phyloP scores from a whole-genome alignment of 495 filamentous ascomycete species.

The Xylaria grammica region DNA sequence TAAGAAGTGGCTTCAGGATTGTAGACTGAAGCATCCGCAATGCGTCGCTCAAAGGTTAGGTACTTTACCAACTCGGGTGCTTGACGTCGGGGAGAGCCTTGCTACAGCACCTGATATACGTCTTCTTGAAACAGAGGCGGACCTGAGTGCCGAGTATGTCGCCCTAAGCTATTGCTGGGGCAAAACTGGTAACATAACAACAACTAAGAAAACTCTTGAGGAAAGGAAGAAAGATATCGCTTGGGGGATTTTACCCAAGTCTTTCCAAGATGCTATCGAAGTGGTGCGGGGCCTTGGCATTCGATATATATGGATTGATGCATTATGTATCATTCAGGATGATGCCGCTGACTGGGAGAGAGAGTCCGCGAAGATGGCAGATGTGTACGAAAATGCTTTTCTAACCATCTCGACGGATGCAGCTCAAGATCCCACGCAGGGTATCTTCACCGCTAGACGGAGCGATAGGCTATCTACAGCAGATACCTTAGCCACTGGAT shows the following conservation, averaged over 20 bases:
- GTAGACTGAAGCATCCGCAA: not conserved
- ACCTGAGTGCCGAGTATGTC: not conserved
- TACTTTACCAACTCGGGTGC: not conserved
- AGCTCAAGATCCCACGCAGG: not conserved
- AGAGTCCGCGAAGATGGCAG: not conserved
- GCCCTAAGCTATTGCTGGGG: slow-evolving; percentile 4
- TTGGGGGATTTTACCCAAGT: slow-evolving; percentile 94
- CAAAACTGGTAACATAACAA: not conserved
- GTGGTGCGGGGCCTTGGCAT: not conserved
- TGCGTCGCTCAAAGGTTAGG: not conserved
- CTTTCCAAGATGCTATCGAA: slow-evolving; percentile 61
- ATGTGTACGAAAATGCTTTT: not conserved
- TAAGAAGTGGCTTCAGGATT: not conserved
- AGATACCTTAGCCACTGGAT: not conserved
- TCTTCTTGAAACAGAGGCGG: not conserved
- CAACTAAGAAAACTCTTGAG: not conserved
- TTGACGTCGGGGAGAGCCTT: not conserved
- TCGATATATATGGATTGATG: not conserved
- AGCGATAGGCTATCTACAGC: not conserved
- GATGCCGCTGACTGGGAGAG: not conserved
- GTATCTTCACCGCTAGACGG: not conserved
- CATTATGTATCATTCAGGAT: slow-evolving; percentile 1
- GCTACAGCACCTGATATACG: not conserved
- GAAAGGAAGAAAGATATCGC: slow-evolving; percentile 80
- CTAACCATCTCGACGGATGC: not conserved